Evolutionary conservation across 2,329 filamentous ascomycete genomes (phyloP), one percentile per base, ranked within the genome.

Genomic region (Exophiala dermatitidis): DNA sequence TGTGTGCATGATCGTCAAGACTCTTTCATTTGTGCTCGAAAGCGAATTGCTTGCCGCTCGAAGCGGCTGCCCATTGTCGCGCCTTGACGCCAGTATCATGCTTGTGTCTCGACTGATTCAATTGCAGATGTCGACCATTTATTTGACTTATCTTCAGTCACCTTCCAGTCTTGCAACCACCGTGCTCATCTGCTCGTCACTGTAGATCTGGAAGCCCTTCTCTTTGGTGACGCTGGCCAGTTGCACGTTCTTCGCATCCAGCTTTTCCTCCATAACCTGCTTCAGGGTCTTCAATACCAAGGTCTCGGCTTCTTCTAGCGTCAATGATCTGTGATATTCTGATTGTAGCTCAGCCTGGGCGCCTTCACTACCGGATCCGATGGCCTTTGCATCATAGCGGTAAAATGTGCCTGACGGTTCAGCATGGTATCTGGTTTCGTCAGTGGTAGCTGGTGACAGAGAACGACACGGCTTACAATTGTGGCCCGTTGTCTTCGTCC

Each of bases 241-340:
- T 77, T 98, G 93, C 62, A 98, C 93, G 69, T 98, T 98, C 82
- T 98, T 98, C 60, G 90, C 82, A 70, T 98, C 93, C 57, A 98
- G 80, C 78, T 98, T 98, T 83, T 98, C 93, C 76, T 98, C 93
- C 93, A 98, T 98, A 64, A 98, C 93, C 76, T 98, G 93, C 81
- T 97, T 98, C 71, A 98, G 73, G 36, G 93, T 98, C 82, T 97
- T 97, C 67, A 98, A 78, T 48, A 95, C 90, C 62, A 98, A 76
- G 2, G 90, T 93, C 76, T 98, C 93, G 54, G 93, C 93, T 69
- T 98, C 93, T 53, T 81, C 77, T 59, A 98, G 84, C 40, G 90
- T 95, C 60, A 98, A 80, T 53, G 91, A 97, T 81, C 94, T 95
- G 78, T 98, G 93, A 69, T 96, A 98, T 75, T 97, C 91, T 68